These are phyloP conservation scores for Penicillium maclennaniae DNA, from an alignment of 495 filamentous ascomycete species.

Conservation along the genomic window DNA sequence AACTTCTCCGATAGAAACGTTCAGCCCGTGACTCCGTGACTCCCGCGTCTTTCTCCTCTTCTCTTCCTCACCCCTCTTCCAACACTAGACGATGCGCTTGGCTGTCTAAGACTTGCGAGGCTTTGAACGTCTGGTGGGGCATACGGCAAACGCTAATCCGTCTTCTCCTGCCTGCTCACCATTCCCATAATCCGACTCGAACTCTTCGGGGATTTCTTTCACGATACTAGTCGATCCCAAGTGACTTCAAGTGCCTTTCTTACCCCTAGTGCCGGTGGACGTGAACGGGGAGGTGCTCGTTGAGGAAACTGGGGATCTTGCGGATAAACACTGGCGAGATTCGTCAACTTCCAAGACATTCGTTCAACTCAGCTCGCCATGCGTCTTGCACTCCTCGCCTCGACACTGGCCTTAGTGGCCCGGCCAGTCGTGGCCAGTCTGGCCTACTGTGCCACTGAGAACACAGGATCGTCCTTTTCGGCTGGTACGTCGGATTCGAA, in stretches of 20 bases:
- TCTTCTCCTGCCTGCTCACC: background rate
- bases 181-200: background rate
- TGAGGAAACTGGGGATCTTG: background rate
- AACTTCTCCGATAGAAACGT: slow-evolving; percentile 2
- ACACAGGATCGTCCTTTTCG: slow-evolving; percentile 40
- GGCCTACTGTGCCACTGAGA: slow-evolving; percentile 43
- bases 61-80: background rate
- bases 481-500: slow-evolving; percentile 23
- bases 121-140: slow-evolving; percentile 12
- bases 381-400: slow-evolving; percentile 12
- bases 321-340: background rate
- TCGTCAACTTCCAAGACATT: background rate
- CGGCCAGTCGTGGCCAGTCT: slow-evolving; percentile 21
- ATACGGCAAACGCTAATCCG: slow-evolving; percentile 5
- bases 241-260: background rate
- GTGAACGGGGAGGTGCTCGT: background rate
- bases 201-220: background rate
- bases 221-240: background rate
- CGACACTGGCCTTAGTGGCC: slow-evolving; percentile 14
- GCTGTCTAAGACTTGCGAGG: slow-evolving; percentile 5
- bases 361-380: slow-evolving; percentile 7
- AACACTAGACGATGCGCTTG: slow-evolving; percentile 14
- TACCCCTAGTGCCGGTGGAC: background rate
- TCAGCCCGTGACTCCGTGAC: slow-evolving; percentile 12
- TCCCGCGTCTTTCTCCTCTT: slow-evolving; percentile 8